These are phyloP conservation scores for Grosmannia clavigera DNA, from an alignment of 2,329 filamentous ascomycete genomes.

Conservation along the genomic window DNA sequence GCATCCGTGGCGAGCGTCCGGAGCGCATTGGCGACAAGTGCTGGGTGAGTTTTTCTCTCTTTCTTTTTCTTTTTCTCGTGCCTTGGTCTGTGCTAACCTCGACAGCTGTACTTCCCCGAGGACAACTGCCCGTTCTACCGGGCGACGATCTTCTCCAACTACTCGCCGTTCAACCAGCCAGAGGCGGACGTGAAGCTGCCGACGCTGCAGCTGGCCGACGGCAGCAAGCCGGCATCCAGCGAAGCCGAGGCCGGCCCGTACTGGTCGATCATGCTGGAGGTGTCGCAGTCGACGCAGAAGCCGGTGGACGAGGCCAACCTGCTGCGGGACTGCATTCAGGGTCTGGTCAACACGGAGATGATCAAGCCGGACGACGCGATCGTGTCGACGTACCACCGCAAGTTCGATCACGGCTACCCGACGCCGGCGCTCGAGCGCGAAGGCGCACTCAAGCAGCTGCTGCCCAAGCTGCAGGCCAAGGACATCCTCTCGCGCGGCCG, in stretches of 20 bases:
- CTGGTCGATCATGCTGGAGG: slow-evolving; percentile 99
- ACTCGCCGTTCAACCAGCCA: slow-evolving; percentile 97
- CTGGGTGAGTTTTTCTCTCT: slow-evolving; percentile 51
- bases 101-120: slow-evolving; percentile 90
- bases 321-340: slow-evolving; percentile 84
- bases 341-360: slow-evolving; percentile 96
- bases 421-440: slow-evolving; percentile 92
- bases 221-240: slow-evolving; percentile 61
- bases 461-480: slow-evolving; percentile 82
- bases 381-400: slow-evolving; percentile 94
- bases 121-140: slow-evolving; percentile 99
- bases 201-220: slow-evolving; percentile 74
- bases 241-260: slow-evolving; percentile 81
- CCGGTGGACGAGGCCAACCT: slow-evolving; percentile 78
- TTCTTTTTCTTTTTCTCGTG: background rate
- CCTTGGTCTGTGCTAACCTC: background rate
- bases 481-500: slow-evolving; percentile 93
- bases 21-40: slow-evolving; percentile 98
- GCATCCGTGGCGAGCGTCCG: slow-evolving; percentile 79
- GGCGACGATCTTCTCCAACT: slow-evolving; percentile 99
- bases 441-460: slow-evolving; percentile 80
- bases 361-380: slow-evolving; percentile 85
- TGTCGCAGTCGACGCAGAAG: slow-evolving; percentile 93
- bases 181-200: slow-evolving; percentile 69
- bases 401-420: slow-evolving; percentile 97